Evolutionary conservation across 352 stramenopile genomes (phyloP).

Genomic region (Globisporangium barbulae): DNA sequence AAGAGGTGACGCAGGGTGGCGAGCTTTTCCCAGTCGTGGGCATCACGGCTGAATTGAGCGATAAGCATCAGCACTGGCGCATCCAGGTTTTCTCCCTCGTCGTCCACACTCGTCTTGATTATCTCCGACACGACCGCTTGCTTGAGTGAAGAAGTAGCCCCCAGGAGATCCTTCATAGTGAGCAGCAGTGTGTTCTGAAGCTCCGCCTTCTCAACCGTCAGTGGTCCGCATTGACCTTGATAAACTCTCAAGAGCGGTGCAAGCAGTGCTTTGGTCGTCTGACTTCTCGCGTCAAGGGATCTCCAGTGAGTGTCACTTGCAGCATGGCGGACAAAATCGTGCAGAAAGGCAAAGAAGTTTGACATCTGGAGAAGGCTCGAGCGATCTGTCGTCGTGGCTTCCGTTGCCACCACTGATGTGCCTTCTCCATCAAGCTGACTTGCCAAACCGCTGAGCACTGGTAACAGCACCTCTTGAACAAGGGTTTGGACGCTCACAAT

Average conservation of each 20-base stretch:
- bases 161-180: conserved; percentile 26
- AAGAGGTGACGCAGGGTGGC: not conserved
- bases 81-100: not conserved
- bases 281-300: not conserved
- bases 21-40: not conserved
- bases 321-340: conserved; percentile 6
- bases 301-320: not conserved
- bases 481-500: conserved; percentile 11
- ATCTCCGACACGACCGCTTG: not conserved
- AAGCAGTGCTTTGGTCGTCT: conserved; percentile 13
- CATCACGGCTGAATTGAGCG: not conserved
- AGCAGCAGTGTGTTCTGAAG: conserved; percentile 31
- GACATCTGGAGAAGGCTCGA: not conserved
- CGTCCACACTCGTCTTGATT: not conserved
- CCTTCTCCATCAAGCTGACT: not conserved
- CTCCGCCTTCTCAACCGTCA: conserved; percentile 3
- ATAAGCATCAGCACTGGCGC: conserved; percentile 8
- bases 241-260: conserved; percentile 8
- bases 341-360: conserved; percentile 11
- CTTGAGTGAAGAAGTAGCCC: not conserved
- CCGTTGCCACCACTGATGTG: not conserved
- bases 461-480: conserved; percentile 11
- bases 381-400: not conserved
- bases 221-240: not conserved
- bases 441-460: not conserved